Evolutionary conservation across 306 rosid genomes (phyloP), one percentile per base, ranked within the genome.

Genomic region (Cyamopsis tetragonoloba): DNA sequence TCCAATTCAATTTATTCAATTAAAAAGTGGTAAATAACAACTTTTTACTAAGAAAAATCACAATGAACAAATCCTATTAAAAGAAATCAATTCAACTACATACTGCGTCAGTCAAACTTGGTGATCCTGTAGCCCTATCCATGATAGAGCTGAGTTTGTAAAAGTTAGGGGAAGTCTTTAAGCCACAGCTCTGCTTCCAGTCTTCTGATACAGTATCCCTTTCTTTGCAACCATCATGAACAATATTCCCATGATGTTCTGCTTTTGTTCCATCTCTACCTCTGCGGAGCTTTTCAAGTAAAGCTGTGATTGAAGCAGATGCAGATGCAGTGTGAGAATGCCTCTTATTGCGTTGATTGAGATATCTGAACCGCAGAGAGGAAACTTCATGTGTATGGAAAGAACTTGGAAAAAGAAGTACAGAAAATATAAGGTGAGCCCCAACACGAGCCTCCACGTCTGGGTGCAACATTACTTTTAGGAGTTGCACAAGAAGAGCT

Each of bases 221-320:
- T 39, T 84, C 93, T 73, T 79, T 79, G 60, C 8, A 55, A 72
- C 68, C 87, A 77, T 83, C 91, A 46, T 57, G 75, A 58, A 47
- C 64, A 56, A 12, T 55, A 49, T 31, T 77, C 61, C 67, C 82
- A 20, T 50, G 68, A 76, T 68, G 82, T 66, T 82, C 96, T 1
- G 77, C 26, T 51, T 71, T 85, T 15, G 68, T 11, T 63, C 87
- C 85, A 64, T 77, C 89, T 77, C 79, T 85, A 62, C 84, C 96
- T 77, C 80, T 79, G 22, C 95, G 91, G 58, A 95, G 95, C 77
- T 95, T 95, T 73, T 90, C 97, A 43, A 95, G 99, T 68, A 92
- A 85, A 62, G 97, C 91, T 22, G 92, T 79, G 66, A 95, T 81
- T 18, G 99, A 93, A 64, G 95, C 96, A 74, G 89, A 88, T 39